A percentile compares a stretch with the other conserved stretches of the same genome.
Conservation (phyloP, 2,329 filamentous ascomycete genomes). For the Cytospora paraplurivora region DNA sequence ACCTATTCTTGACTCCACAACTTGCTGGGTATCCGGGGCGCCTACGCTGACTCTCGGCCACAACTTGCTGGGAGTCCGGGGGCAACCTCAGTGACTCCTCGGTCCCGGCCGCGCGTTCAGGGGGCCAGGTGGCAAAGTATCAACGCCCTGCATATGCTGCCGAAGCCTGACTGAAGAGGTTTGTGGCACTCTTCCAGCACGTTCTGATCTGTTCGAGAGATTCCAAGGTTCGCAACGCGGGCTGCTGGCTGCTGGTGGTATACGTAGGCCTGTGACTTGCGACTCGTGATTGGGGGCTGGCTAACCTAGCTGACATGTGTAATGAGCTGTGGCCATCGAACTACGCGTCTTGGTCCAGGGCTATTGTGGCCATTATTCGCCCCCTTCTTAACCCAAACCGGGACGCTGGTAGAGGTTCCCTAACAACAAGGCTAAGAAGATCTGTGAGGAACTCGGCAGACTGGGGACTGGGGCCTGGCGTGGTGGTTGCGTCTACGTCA, state of each 20-base stretch:
- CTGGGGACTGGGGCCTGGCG: neutral
- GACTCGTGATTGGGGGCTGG: neutral
- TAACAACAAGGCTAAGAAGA: neutral
- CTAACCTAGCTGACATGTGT: too few species aligned
- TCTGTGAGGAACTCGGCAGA: too few species aligned
- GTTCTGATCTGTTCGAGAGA: neutral
- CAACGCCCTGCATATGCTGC: neutral
- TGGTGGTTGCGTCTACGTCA: conserved; percentile 1
- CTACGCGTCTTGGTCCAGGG: neutral
- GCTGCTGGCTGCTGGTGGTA: neutral
- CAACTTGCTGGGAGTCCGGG: conserved; percentile 2
- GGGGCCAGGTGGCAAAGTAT: conserved; percentile 15
- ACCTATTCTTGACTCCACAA: neutral
- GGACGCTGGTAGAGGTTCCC: too few species aligned
- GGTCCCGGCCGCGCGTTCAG: conserved; percentile 12
- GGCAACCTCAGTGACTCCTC: conserved; percentile 14
- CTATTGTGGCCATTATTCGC: too few species aligned
- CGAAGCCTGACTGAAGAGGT: neutral
- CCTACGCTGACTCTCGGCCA: neutral
- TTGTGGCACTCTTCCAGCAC: neutral
- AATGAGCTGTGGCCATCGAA: too few species aligned
- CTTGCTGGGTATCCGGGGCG: neutral
- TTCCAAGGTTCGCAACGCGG: conserved; percentile 1
- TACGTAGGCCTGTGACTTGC: conserved; percentile 17
- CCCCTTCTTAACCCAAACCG: too few species aligned